phyloP scores from a whole-genome alignment of 164 flowering plant genomes.

The Magnolia kwangsiensis region DNA sequence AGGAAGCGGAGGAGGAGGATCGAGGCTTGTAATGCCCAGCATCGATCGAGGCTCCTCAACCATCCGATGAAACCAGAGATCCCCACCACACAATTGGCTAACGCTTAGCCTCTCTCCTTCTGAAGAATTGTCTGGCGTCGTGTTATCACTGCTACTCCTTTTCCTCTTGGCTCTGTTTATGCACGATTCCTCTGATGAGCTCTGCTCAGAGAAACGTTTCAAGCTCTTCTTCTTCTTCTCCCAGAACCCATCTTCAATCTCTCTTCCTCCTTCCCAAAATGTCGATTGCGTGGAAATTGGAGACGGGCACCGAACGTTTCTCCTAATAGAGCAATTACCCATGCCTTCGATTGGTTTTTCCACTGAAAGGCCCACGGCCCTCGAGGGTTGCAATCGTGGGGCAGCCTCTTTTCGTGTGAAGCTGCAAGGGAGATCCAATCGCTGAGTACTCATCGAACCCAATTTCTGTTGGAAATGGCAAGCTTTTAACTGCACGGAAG shows the following conservation, averaged over 20 bases:
- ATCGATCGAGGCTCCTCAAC: constrained; percentile 33
- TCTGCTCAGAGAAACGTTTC: constrained; percentile 70
- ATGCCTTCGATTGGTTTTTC: constrained; percentile 52
- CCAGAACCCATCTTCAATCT: constrained; percentile 57
- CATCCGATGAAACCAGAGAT: constrained; percentile 57
- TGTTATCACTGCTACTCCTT: constrained; percentile 29
- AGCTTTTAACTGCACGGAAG: constrained; percentile 68
- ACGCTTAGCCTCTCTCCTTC: constrained; percentile 37
- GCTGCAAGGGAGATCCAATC: constrained; percentile 77
- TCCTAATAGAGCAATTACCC: constrained; percentile 56
- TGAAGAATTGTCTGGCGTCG: constrained; percentile 22
- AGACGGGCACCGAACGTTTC: constrained; percentile 53
- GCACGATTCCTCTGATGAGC: constrained; percentile 41
- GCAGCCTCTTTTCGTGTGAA: constrained; percentile 60
- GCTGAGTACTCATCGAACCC: constrained; percentile 85
- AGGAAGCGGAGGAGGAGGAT: constrained; percentile 45
- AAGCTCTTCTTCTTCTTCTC: constrained; percentile 50
- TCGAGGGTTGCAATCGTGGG: constrained; percentile 50
- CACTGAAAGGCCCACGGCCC: constrained; percentile 60
- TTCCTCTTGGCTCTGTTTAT: constrained; percentile 59
- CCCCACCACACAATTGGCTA: constrained; percentile 44
- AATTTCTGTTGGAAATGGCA: constrained; percentile 48
- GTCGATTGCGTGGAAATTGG: constrained; percentile 34
- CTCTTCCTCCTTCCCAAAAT: constrained; percentile 37
- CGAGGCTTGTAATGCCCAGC: constrained; percentile 29